Evolutionary conservation across 768 basidiomycete species (phyloP), one percentile per base, ranked within the genome.

Genomic region (Agrocybe pediades): DNA sequence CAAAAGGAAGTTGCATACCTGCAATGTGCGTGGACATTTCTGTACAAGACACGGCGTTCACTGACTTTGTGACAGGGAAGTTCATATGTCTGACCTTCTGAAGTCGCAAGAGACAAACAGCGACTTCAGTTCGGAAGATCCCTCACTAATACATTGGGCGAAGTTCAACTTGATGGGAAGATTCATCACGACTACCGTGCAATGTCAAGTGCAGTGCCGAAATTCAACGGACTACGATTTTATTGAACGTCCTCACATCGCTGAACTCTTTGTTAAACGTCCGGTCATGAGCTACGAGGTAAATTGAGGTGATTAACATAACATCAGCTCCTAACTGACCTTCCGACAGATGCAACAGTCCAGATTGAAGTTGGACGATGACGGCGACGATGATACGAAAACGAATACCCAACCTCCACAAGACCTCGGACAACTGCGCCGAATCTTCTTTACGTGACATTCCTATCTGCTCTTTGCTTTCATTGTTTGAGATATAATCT

Each of bases 91-190:
- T 36, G 95, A 96, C 66, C 78, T 98, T 44, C 88, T 95, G 42
- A 86, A 86, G 56, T 83, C 93, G 7, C 87, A 97, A 59, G 91
- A 92, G 71, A 89, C 86, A 53, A 95, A 96, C 56, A 76, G 78
- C 2, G 91, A 95, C 61, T 79, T 83, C 57, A 82, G 83, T 57
- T 73, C 84, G 6, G 73, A 80, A 19, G 87, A 91, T 62, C 76
- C 84, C 3, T 74, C 68, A 36, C 85, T 85, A 65, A 90, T 98
- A 49, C 94, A 98, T 63, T 98, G 96, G 96, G 91, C 88, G 23
- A 98, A 98, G 71, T 97, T 90, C 71, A 89, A 88, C 59, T 88
- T 93, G 82, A 89, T 98, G 75, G 95, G 88, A 25, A 81, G 86
- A 55, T 93, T 95, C 62, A 85, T 96, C 51, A 80, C 83, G 46